Percentiles rank a stretch among this genome's conserved stretches.
These are phyloP conservation scores for Beauveria rudraprayagi DNA, from an alignment of 2,329 filamentous ascomycete genomes.

Conservation along the genomic window DNA sequence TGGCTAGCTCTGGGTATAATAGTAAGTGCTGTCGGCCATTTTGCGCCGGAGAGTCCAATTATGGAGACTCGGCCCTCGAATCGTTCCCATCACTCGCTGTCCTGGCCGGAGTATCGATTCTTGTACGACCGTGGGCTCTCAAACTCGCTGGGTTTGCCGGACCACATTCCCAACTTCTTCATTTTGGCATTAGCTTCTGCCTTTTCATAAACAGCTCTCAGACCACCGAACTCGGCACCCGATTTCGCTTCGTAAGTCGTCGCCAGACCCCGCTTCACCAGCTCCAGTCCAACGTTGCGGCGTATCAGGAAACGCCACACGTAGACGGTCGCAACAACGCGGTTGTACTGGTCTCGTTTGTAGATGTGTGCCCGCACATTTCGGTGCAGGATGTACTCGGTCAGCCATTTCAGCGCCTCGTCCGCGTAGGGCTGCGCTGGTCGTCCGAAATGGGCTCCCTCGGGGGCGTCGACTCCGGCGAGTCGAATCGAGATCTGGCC, in stretches of 20 bases:
- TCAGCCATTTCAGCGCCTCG: slow-evolving; percentile 79
- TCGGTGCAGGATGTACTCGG: slow-evolving; percentile 58
- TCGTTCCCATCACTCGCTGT: not conserved
- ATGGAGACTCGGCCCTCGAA: not conserved
- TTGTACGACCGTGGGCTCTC: slow-evolving; percentile 91
- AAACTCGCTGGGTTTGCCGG: slow-evolving; percentile 49
- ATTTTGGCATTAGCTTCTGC: slow-evolving; percentile 60
- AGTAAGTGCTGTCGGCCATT: not conserved
- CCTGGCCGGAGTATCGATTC: slow-evolving; percentile 27
- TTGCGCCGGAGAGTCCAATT: not conserved
- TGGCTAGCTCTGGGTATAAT: not conserved
- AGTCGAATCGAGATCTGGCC: slow-evolving; percentile 75
- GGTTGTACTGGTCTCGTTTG: slow-evolving; percentile 83
- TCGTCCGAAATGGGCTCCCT: slow-evolving; percentile 84
- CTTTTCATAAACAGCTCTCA: slow-evolving; percentile 54
- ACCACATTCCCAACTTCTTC: slow-evolving; percentile 68
- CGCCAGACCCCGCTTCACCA: slow-evolving; percentile 77
- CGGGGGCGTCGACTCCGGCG: slow-evolving; percentile 88
- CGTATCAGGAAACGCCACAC: slow-evolving; percentile 61
- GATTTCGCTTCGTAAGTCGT: slow-evolving; percentile 91
- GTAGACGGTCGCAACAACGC: slow-evolving; percentile 79
- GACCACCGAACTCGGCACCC: slow-evolving; percentile 79
- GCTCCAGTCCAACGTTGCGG: slow-evolving; percentile 78
- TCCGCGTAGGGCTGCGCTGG: slow-evolving; percentile 75
- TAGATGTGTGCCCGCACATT: slow-evolving; percentile 78